Conservation (phyloP, 2,329 filamentous ascomycete genomes). For the Fusarium nanum region DNA sequence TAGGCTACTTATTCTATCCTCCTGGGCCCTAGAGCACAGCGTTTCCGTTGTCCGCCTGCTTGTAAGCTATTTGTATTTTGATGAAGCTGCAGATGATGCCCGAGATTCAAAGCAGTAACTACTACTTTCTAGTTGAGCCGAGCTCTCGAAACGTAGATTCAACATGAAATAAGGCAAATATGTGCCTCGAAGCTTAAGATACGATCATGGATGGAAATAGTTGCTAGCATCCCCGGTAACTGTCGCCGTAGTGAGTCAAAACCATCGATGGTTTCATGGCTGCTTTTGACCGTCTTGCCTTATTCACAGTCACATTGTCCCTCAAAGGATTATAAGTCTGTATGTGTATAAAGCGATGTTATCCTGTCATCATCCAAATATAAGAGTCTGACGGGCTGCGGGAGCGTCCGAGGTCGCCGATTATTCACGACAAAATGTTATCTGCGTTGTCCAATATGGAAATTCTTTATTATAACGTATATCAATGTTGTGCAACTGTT, state of each 20-base stretch:
- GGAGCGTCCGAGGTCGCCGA: constrained; percentile 72
- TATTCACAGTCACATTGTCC: not conserved
- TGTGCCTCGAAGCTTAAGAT: not conserved
- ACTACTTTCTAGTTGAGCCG: not conserved
- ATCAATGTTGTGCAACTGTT: too few species aligned
- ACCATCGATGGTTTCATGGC: not conserved
- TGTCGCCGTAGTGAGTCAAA: too few species aligned
- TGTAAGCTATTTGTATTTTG: not conserved
- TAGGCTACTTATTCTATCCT: rapidly evolving
- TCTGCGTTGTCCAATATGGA: constrained; percentile 11
- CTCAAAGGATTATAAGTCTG: too few species aligned
- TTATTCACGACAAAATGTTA: constrained; percentile 24
- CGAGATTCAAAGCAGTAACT: not conserved
- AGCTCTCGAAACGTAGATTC: rapidly evolving
- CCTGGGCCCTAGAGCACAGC: rapidly evolving
- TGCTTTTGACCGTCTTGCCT: rapidly evolving
- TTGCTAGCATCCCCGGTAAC: not conserved
- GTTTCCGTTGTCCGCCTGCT: rapidly evolving
- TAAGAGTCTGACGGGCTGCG: constrained; percentile 52
- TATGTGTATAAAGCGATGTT: not conserved
- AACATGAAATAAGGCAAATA: not conserved
- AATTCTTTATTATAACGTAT: not conserved
- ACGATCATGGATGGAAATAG: not conserved
- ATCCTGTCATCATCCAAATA: not conserved
- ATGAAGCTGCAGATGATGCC: not conserved